phyloP scores from a whole-genome alignment of 164 flowering plant species.

The Buxus sempervirens region DNA sequence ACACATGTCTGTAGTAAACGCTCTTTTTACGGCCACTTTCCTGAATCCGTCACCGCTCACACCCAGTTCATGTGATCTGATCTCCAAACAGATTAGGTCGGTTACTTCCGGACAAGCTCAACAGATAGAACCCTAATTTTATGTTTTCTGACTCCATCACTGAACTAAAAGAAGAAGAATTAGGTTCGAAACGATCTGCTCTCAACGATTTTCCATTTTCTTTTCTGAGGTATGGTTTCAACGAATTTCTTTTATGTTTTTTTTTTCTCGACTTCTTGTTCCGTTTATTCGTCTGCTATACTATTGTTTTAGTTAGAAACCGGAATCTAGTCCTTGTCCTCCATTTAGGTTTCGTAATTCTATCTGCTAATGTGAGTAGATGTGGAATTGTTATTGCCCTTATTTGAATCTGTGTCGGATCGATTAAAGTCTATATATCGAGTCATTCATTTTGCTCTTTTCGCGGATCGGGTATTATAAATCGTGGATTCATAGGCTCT shows the following conservation, averaged over 20 bases:
- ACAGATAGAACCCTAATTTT: neutral
- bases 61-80: neutral
- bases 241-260: neutral
- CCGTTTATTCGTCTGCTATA: no score
- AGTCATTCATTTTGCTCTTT: neutral
- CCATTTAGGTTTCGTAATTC: constrained; percentile 8
- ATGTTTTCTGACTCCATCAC: no score
- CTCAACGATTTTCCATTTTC: neutral
- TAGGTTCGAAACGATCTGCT: neutral
- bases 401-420: constrained; percentile 5
- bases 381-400: neutral
- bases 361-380: constrained; percentile 17
- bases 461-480: neutral
- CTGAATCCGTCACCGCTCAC: neutral
- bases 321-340: neutral
- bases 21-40: neutral
- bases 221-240: neutral
- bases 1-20: neutral
- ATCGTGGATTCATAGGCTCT: neutral
- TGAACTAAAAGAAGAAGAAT: neutral
- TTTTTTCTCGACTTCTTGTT: neutral
- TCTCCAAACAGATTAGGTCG: neutral
- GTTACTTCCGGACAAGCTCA: neutral
- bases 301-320: no score
- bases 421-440: constrained; percentile 14